Base-by-base conservation (phyloP, 805 yeast genomes). In the Yarrowia deformans region DNA sequence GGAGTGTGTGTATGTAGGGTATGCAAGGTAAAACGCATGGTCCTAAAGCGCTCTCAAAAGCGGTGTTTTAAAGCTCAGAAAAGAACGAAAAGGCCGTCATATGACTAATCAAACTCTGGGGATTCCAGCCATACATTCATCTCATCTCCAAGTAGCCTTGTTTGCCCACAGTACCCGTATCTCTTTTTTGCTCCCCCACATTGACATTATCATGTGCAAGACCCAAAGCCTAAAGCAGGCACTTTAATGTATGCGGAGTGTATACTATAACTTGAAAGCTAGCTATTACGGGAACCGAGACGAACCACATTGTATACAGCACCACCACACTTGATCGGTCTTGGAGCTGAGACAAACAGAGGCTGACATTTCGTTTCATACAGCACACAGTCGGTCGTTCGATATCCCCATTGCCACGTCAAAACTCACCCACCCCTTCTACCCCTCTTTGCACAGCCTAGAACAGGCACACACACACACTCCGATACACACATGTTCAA, bases 111-210 rank as follows among this genome's bases (percentile, higher is more conserved):
- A 34, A 10, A 8, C 16, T 8, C 1, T 10, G 3, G 8, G 5
- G n/a, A 23, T 6, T 29, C 52, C n/a, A 46, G 5, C 16, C 19
- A 7, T 32, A 2, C 10, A 49, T 14, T 8, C 32, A 14, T 7
- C 9, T 39, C 40, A 5, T 13, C 12, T 12, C 40, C 13, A 39
- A 39, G 40, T 13, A 5, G 14, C 7, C 19, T 8, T 7, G 3
- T 16, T 16, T 18, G 9, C 10, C 58, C n/a, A 3, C 42, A 3
- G 18, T 13, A 5, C 13, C 8, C 43, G 18, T 7, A 23, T 32
- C 39, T 8, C 58, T 50, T n/a, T n/a, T n/a, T 54, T 54, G 45
- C 60, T 54, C 60, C 60, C 60, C 60, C 60, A 54, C 60, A 54
- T 39, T 39, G 45, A 54, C 60, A 54, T 54, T 54, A 54, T 54